Evolutionary conservation across 495 filamentous ascomycete species (phyloP), one percentile per base, ranked within the genome.

Genomic region (Parmelia sp.): DNA sequence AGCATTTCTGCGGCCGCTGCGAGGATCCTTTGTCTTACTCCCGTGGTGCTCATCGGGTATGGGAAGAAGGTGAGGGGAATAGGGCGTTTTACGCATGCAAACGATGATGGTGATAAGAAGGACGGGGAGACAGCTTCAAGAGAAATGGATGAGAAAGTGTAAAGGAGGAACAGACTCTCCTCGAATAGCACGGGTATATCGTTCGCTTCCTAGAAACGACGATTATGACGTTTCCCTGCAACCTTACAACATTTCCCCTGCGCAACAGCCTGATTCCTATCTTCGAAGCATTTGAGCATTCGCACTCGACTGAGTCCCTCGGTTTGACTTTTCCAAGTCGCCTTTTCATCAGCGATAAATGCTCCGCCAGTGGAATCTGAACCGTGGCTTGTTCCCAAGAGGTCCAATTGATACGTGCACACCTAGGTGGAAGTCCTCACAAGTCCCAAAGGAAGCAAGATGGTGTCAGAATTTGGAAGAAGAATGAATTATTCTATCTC

Each of bases 61-160:
- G 60, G 60, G 15, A 51, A 33, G 31, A 53, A 45, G 39, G 7
- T 49, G 0, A 62, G 60, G 60, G 44, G 17, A 4, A 51, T 36
- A 12, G 36, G 60, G 5, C 23, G 35, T 14, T 53, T 53, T 51
- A 29, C 42, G 29, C 27, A 36, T 19, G 31, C 21, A 11, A 40
- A 27, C 4, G 40, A 49, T 4, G 9, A 31, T 62, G 60, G 14
- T 9, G 25, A 51, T 21, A 11, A 51, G 60, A 45, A 17, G 4
- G 60, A 62, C 25, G 60, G 49, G 23, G 59, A 47, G 44, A 47
- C 44, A 6, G 6, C 3, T 8, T 11, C 21, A 1, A 21, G 42
- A 29, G 27, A 40, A 36, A 15, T 5, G 35, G 58, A 31, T 7
- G 33, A 27, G 51, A 64, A 63, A 57, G 31, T 14, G 49, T 11